phyloP scores from a whole-genome alignment of 2,329 filamentous ascomycete genomes.

The Cadophora sp. region DNA sequence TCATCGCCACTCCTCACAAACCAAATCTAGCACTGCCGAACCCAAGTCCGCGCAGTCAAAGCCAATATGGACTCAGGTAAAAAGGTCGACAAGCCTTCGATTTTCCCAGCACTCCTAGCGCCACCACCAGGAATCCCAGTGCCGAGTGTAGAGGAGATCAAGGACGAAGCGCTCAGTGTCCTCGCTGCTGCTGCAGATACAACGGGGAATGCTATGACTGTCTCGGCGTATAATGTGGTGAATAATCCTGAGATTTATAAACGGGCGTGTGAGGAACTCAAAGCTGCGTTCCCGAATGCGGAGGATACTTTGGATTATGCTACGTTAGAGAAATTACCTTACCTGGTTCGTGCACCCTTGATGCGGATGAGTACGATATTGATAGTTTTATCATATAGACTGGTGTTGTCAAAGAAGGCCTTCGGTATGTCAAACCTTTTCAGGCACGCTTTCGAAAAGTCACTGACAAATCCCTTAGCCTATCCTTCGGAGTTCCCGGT shows the following conservation, averaged over 20 bases:
- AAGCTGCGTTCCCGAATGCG: constrained; percentile 44
- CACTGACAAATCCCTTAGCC: neutral
- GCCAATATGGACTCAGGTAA: constrained; percentile 23
- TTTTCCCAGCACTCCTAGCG: constrained; percentile 43
- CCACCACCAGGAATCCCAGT: constrained; percentile 30
- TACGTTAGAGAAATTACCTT: constrained; percentile 47
- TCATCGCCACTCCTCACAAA: constrained; percentile 4
- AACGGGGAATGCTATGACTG: constrained; percentile 47
- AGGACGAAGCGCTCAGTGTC: constrained; percentile 28
- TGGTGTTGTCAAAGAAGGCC: constrained; percentile 37
- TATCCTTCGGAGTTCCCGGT: constrained; percentile 46
- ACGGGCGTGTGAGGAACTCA: constrained; percentile 42
- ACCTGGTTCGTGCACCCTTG: constrained; percentile 40
- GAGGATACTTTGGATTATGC: constrained; percentile 42
- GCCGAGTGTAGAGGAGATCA: constrained; percentile 28
- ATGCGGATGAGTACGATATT: neutral
- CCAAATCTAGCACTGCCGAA: constrained; percentile 27
- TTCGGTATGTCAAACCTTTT: constrained; percentile 36
- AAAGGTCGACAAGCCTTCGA: constrained; percentile 37
- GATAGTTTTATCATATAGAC: constrained; percentile 22
- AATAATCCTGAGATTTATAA: constrained; percentile 41
- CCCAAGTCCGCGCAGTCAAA: constrained; percentile 9
- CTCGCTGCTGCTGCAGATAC: constrained; percentile 45
- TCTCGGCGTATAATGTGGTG: constrained; percentile 44
- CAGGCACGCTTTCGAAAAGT: neutral